These are phyloP conservation scores for Gnetum montanum DNA, from an alignment of 75 land plant species.

Conservation along the genomic window DNA sequence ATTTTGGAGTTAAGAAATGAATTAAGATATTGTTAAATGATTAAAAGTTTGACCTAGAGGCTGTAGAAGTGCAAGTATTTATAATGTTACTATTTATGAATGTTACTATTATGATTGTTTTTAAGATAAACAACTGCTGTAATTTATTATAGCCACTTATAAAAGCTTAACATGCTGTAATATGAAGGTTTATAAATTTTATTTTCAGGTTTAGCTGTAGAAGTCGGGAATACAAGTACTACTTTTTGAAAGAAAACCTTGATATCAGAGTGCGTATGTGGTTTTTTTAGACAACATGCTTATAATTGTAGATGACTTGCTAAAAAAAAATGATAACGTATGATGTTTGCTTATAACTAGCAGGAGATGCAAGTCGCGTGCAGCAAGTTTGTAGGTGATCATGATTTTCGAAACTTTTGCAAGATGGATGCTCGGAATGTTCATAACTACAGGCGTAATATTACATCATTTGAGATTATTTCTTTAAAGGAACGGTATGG, in stretches of 20 bases:
- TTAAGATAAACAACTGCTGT: too few species aligned
- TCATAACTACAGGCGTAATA: constrained; percentile 66
- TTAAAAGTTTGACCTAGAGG: too few species aligned
- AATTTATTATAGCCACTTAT: too few species aligned
- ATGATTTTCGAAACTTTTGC: constrained; percentile 94
- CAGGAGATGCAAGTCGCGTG: constrained; percentile 79
- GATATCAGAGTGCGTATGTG: constrained; percentile 46
- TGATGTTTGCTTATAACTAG: not conserved
- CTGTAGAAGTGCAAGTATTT: too few species aligned
- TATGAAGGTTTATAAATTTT: not conserved
- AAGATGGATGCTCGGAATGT: constrained; percentile 96
- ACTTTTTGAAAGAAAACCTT: constrained; percentile 63
- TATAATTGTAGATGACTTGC: not conserved
- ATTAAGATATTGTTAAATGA: too few species aligned
- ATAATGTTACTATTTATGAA: too few species aligned
- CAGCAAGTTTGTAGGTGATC: constrained; percentile 63
- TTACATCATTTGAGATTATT: constrained; percentile 49
- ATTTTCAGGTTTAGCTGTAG: constrained; percentile 81
- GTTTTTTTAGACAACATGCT: not conserved
- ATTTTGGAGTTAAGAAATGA: too few species aligned
- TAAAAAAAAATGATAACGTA: not conserved
- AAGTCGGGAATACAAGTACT: constrained; percentile 77
- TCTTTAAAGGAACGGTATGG: constrained; percentile 36
- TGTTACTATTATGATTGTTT: too few species aligned
- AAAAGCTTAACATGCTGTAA: too few species aligned